A percentile compares a stretch with the other conserved stretches of the same genome.
Conservation (phyloP, 495 filamentous ascomycete species). For the Pyrenopolyporus hunteri region DNA sequence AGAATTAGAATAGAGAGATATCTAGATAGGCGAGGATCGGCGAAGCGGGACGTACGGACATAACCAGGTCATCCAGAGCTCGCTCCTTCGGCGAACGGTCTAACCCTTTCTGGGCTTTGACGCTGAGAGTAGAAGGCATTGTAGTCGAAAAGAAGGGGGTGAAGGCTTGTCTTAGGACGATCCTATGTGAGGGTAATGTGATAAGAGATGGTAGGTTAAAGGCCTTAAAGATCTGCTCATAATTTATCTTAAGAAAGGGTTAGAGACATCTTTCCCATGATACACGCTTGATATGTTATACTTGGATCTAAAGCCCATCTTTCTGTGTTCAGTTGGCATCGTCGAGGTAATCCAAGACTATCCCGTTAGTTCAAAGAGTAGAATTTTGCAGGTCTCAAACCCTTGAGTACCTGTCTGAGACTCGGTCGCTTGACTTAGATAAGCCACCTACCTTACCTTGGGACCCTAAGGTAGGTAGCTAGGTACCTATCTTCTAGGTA, state of each 20-base stretch:
- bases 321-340: background rate
- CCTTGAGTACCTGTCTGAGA: no score
- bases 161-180: background rate
- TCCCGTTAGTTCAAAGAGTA: background rate
- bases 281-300: background rate
- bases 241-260: background rate
- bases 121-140: slow-evolving; percentile 22
- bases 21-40: background rate
- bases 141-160: background rate
- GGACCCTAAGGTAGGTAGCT: no score
- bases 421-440: no score
- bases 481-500: no score
- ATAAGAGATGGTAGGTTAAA: no score
- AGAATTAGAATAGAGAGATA: slow-evolving; percentile 20
- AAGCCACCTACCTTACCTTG: no score
- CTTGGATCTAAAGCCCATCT: background rate
- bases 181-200: background rate
- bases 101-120: slow-evolving; percentile 44
- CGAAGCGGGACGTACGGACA: slow-evolving; percentile 61
- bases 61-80: slow-evolving; percentile 68
- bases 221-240: background rate
- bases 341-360: background rate
- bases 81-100: slow-evolving; percentile 38
- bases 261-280: background rate
- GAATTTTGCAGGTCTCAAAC: background rate